Evolutionary conservation across 2,329 filamentous ascomycete genomes (phyloP), one percentile per base, ranked within the genome.

Genomic region (Beauveria rudraprayagi): DNA sequence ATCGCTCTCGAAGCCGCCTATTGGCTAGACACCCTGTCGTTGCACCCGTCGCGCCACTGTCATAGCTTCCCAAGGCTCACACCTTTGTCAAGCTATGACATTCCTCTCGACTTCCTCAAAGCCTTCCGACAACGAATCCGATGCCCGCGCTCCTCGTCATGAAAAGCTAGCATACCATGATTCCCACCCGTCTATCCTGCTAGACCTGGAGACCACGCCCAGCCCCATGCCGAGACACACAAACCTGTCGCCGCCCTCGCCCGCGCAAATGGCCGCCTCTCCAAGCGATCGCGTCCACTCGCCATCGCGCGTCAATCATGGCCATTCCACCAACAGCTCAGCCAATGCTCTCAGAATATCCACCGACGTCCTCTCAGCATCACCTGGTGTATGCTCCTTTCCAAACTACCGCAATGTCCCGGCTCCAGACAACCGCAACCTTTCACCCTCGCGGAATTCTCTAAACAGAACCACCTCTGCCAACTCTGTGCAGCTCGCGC

Each of bases 401-500:
- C 55, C 60, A 17, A 37, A 30, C 48, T 58, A 62, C 41, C 60
- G 60, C 41, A 55, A 62, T 11, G 11, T 43, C 17, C 30, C 58
- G 41, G 17, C 22, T 28, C 44, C 40, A 51, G 48, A 44, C 48
- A 41, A 5, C 37, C 53, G 54, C 40, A 62, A 53, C 34, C 60
- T 62, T 28, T 62, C 60, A 26, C 54, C 60, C 26, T 52, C 48
- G 67, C 71, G 71, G 60, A 71, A 65, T 19, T 65, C 70, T 17
- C 30, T 74, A 47, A 67, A 70, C 24, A 69, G 68, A 47, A 69
- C 66, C 47, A 61, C 67, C 16, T 75, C 73, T 17, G 63, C 67
- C 11, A 68, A 64, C 61, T 74, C 67, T 52, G 70, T 84, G n/a
- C 75, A 73, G 52, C 80, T 86, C 19, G 82, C 82, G 24, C 77